Evolutionary conservation across 176 grass and related monocot species (phyloP).

Genomic region (Triticum turgidum): DNA sequence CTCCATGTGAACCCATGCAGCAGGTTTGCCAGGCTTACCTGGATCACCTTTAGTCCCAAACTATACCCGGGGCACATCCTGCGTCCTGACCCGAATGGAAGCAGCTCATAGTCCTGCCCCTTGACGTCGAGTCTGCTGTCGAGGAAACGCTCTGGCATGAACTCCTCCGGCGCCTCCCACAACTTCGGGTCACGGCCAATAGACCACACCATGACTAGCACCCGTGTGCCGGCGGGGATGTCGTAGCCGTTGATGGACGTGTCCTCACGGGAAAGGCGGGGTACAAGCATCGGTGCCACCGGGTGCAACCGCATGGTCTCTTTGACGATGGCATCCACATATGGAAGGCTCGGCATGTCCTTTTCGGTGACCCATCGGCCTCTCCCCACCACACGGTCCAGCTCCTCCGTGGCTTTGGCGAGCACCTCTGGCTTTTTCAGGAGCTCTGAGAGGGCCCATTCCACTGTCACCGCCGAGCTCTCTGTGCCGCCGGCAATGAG

Average conservation of each 20-base stretch:
- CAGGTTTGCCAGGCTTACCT: conserved; percentile 61
- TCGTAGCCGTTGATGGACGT: conserved; percentile 42
- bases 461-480: conserved; percentile 54
- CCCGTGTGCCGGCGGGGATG: conserved; percentile 56
- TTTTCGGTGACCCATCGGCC: conserved; percentile 60
- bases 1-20: conserved; percentile 64
- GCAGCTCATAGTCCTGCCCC: conserved; percentile 65
- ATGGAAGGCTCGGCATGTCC: conserved; percentile 45
- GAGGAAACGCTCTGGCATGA: conserved; percentile 55
- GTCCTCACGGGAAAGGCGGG: conserved; percentile 45
- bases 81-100: conserved; percentile 59
- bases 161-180: conserved; percentile 56
- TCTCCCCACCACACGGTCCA: conserved; percentile 55
- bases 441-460: conserved; percentile 67
- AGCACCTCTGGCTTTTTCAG: conserved; percentile 51
- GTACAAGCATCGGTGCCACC: conserved; percentile 51
- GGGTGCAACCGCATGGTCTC: conserved; percentile 72
- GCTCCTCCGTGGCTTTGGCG: conserved; percentile 56
- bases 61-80: conserved; percentile 78
- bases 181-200: conserved; percentile 56
- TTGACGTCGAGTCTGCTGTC: conserved; percentile 53
- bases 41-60: conserved; percentile 69
- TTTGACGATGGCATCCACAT: conserved; percentile 60
- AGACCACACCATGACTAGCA: conserved; percentile 64
- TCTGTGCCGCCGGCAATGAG: conserved; percentile 64